Evolutionary conservation across 257 asterid genomes (phyloP).

Genomic region (Nemophila menziesii): DNA sequence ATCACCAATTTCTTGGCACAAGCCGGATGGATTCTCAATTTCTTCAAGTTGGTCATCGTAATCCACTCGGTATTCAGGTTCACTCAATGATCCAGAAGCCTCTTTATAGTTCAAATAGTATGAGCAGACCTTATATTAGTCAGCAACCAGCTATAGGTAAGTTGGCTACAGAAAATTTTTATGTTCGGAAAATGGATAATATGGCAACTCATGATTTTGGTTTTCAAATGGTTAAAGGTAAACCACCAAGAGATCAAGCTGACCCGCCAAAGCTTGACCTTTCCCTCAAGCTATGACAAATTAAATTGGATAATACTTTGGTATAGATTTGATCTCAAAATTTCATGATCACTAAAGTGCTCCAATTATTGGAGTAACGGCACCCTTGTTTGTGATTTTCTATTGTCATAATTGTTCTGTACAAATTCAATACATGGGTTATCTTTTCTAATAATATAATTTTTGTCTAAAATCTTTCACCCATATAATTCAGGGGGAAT

Average conservation of each 20-base stretch:
- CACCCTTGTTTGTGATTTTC: no score
- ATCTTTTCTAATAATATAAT: no score
- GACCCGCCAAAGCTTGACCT: constrained; percentile 14
- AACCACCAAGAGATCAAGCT: constrained; percentile 1
- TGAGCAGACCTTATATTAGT: constrained; percentile 1
- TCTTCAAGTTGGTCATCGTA: constrained; percentile 7
- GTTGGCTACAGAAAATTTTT: constrained; percentile 2
- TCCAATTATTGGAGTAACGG: no score
- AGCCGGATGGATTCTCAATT: constrained; percentile 4
- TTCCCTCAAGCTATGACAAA: constrained; percentile 17
- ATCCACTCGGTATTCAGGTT: constrained; percentile 10
- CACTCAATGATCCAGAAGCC: constrained; percentile 16
- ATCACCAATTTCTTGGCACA: background rate
- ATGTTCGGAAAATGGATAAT: background rate
- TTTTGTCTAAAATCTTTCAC: no score
- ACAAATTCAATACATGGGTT: no score
- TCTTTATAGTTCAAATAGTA: background rate
- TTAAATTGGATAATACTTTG: no score
- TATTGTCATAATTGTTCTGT: no score
- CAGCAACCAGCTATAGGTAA: constrained; percentile 12
- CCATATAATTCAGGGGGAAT: no score
- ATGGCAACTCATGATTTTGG: background rate
- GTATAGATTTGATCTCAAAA: no score
- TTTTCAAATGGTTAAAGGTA: background rate
- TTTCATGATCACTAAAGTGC: no score